These are phyloP conservation scores for Oryza coarctata DNA, from an alignment of 176 grass and related monocot species.

Conservation along the genomic window DNA sequence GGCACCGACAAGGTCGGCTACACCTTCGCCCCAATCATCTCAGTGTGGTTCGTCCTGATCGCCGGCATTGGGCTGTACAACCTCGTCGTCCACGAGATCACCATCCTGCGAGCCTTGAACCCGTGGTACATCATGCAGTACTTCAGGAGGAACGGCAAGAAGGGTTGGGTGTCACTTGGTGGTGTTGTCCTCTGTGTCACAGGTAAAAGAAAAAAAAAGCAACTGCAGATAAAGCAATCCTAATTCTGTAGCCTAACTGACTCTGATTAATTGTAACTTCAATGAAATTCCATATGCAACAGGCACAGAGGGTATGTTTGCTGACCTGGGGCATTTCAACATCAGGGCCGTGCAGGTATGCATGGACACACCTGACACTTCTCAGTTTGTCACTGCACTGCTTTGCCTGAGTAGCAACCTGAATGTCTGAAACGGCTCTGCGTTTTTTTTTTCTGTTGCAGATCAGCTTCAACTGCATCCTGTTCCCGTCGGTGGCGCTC, in stretches of 20 bases:
- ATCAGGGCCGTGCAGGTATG: constrained; percentile 70
- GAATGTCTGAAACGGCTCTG: background rate
- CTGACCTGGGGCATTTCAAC: constrained; percentile 86
- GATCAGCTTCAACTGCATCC: constrained; percentile 68
- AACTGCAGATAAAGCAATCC: background rate
- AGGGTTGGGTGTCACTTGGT: constrained; percentile 73
- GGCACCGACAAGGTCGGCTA: constrained; percentile 90
- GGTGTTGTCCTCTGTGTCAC: constrained; percentile 76
- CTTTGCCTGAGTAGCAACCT: no score
- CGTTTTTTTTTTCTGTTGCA: constrained; percentile 6
- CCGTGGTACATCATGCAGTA: constrained; percentile 66
- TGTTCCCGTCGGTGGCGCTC: constrained; percentile 64
- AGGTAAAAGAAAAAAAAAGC: constrained; percentile 33
- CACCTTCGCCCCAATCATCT: constrained; percentile 74
- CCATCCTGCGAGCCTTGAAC: constrained; percentile 64
- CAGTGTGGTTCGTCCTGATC: constrained; percentile 67
- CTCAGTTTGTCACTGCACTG: background rate
- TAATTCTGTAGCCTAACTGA: constrained; percentile 9
- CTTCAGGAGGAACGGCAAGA: constrained; percentile 63
- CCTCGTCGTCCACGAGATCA: constrained; percentile 48
- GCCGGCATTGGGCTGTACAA: constrained; percentile 64
- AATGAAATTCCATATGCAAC: background rate
- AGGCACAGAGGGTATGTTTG: constrained; percentile 87
- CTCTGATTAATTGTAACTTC: background rate
- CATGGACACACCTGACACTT: background rate